phyloP scores from a whole-genome alignment of 495 filamentous ascomycete genomes.

The Bacidia gigantensis region DNA sequence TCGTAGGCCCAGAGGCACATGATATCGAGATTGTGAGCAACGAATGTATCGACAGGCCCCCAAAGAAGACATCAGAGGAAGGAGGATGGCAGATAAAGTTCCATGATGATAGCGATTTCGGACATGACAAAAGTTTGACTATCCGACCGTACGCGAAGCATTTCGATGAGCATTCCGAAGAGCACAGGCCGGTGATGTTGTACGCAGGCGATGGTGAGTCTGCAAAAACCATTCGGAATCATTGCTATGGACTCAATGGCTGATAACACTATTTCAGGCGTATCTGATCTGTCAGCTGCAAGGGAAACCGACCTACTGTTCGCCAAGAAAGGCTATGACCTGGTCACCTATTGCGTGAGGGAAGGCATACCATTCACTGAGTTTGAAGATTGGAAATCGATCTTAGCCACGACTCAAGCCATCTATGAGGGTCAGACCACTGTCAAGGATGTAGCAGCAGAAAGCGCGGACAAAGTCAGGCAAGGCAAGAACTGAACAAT shows the following conservation, averaged over 20 bases:
- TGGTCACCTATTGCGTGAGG: conserved; percentile 67
- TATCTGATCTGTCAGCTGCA: conserved; percentile 78
- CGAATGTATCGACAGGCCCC: conserved; percentile 48
- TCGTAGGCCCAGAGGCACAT: conserved; percentile 59
- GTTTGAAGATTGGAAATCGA: conserved; percentile 66
- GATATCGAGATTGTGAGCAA: conserved; percentile 80
- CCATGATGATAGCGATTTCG: conserved; percentile 77
- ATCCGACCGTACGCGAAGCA: conserved; percentile 66
- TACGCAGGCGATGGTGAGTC: conserved; percentile 69
- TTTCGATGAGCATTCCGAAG: conserved; percentile 39
- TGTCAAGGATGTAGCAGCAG: conserved; percentile 12
- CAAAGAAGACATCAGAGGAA: conserved; percentile 62
- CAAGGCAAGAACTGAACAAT: not conserved
- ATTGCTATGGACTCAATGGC: not conserved
- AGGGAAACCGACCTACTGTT: conserved; percentile 81
- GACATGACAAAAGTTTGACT: conserved; percentile 84
- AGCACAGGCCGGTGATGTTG: conserved; percentile 58
- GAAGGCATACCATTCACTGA: conserved; percentile 67
- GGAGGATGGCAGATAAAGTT: conserved; percentile 78
- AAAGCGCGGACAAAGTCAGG: conserved; percentile 13
- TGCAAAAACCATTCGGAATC: not conserved
- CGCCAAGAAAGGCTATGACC: conserved; percentile 77
- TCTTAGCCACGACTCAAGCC: conserved; percentile 57
- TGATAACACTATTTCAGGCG: conserved; percentile 18
- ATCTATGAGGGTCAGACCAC: conserved; percentile 31